Percentiles rank a stretch among this genome's conserved stretches.
Evolutionary conservation across 75 land plant species (phyloP).

Genomic region (Sequoiadendron giganteum): DNA sequence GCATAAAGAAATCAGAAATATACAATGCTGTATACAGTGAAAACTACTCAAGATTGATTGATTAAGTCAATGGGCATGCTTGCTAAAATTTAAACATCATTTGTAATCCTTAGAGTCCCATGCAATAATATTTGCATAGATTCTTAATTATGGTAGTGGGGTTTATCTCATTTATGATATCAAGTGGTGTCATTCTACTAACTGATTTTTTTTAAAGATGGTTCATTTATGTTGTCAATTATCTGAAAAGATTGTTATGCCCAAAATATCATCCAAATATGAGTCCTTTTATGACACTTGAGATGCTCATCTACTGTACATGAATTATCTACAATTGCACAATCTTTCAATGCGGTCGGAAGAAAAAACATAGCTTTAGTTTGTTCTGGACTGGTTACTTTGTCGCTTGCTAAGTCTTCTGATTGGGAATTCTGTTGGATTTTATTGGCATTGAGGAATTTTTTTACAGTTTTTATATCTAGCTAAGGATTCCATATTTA

Average conservation of each 20-base stretch:
- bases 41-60: background rate
- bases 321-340: background rate
- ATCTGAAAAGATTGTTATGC: background rate
- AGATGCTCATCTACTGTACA: background rate
- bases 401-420: background rate
- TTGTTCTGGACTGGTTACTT: background rate
- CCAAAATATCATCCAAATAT: background rate
- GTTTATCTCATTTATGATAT: conserved; percentile 1
- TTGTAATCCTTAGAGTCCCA: background rate
- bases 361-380: background rate
- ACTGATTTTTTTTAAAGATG: background rate
- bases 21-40: background rate
- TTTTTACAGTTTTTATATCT: background rate
- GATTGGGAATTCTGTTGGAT: background rate
- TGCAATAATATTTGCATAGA: background rate
- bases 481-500: conserved; percentile 1
- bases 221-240: background rate
- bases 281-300: background rate
- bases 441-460: background rate
- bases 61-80: background rate
- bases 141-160: background rate
- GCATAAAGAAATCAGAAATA: background rate
- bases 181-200: background rate
- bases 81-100: background rate
- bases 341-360: background rate